Evolutionary conservation across 2,329 filamentous ascomycete species (phyloP).

Genomic region (Phoma sp.): DNA sequence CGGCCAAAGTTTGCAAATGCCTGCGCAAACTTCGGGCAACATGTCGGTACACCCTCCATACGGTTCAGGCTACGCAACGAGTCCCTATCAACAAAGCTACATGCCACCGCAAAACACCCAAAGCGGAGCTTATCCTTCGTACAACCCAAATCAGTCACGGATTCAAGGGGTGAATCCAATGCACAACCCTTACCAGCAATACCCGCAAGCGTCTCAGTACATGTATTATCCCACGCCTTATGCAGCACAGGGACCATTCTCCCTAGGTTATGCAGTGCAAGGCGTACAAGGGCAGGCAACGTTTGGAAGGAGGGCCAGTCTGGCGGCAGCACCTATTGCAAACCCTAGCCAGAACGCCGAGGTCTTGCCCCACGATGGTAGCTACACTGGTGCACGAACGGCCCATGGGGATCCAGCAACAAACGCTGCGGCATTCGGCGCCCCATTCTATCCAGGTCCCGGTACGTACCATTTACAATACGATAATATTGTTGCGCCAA

Average conservation of each 20-base stretch:
- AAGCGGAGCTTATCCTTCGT: constrained; percentile 32
- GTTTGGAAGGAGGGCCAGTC: constrained; percentile 41
- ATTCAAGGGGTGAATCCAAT: constrained; percentile 28
- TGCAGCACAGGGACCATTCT: constrained; percentile 36
- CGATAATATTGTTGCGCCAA: constrained; percentile 2
- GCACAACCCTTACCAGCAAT: constrained; percentile 39
- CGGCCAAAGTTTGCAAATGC: constrained; percentile 48
- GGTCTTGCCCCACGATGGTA: constrained; percentile 27
- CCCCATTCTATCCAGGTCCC: constrained; percentile 12
- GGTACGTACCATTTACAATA: not conserved
- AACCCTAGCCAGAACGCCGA: constrained; percentile 33
- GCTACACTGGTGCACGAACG: constrained; percentile 25
- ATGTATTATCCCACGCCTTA: constrained; percentile 47
- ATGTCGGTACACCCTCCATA: constrained; percentile 37
- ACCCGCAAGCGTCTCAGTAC: constrained; percentile 41
- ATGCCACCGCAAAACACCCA: constrained; percentile 33
- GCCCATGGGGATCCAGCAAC: constrained; percentile 22
- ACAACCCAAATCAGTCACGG: constrained; percentile 35
- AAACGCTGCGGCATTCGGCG: constrained; percentile 24
- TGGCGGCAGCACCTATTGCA: constrained; percentile 24
- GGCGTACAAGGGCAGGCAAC: constrained; percentile 30
- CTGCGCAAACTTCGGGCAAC: constrained; percentile 27
- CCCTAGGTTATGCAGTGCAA: constrained; percentile 34
- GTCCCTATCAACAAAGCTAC: constrained; percentile 40
- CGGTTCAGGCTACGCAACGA: constrained; percentile 32